Base-by-base conservation (phyloP, 306 rosid genomes). In the Castanopsis chinensis region DNA sequence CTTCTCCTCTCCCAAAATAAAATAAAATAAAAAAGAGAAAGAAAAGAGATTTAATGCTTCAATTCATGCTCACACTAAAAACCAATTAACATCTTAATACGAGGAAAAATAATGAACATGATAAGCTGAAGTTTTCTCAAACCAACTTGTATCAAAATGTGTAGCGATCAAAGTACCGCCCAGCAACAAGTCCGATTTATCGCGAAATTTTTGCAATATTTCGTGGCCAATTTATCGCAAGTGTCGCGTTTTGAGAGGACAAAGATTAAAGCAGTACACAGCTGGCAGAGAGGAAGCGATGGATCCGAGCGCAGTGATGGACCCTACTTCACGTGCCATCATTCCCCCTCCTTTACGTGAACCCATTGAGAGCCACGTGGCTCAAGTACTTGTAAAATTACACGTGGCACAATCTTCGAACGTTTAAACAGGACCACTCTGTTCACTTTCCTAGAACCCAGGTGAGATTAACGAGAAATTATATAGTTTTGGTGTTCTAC, bases 251-350 rank as follows among this genome's bases (percentile, higher is more conserved):
- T 28, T 52, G 82, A 43, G 85, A 84, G 77, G 85, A 73, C 84
- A 84, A 20, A 51, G 63, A 56, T 8, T n/a, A 20, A 30, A 17
- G 13, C 75, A 25, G 15, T 8, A 5, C 45, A 77, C 85, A 83
- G 86, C 90, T 83, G 90, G 89, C 86, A 79, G 17, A 79, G 3
- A 6, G 72, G 18, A 23, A 17, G 68, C 84, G 73, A 75, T 65
- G 41, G 67, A 81, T 79, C 82, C 80, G 80, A 68, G 79, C 28
- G 9, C 25, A n/a, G 74, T 5, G 79, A 80, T 82, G 19, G 45
- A 8, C 45, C 83, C 86, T 25, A 77, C 88, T 79, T 88, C 90
- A 88, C 86, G 87, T 84, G 90, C 80, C 81, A 33, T 58, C 92
- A 81, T 71, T 64, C 79, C 12, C 77, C 37, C 3, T 69, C 27